phyloP scores from a whole-genome alignment of 73 alveolate species.

The Uronychia binucleata region DNA sequence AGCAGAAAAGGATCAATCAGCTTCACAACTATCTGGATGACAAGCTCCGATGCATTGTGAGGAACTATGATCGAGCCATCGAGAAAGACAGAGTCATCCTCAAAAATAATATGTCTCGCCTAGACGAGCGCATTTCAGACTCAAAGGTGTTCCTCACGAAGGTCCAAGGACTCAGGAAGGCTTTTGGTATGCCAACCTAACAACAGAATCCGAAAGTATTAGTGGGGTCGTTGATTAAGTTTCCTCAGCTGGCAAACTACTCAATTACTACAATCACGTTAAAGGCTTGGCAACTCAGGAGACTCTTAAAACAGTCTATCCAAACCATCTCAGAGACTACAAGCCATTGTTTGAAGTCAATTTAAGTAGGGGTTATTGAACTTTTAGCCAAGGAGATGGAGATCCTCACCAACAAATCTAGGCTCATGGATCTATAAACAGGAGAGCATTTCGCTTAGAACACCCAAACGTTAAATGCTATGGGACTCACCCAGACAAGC shows the following conservation, averaged over 20 bases:
- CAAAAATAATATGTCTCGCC: slow-evolving; percentile 29
- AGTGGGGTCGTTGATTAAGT: slow-evolving; percentile 47
- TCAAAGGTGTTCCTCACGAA: slow-evolving; percentile 49
- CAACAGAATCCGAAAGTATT: slow-evolving; percentile 2
- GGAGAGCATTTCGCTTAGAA: neutral
- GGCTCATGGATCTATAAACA: slow-evolving; percentile 22
- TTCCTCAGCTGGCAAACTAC: slow-evolving; percentile 39
- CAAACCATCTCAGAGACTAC: slow-evolving; percentile 63
- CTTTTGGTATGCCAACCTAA: slow-evolving; percentile 4
- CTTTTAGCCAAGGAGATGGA: slow-evolving; percentile 52
- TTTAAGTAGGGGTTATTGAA: neutral
- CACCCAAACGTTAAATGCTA: too few relatives aligned
- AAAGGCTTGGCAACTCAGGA: slow-evolving; percentile 38
- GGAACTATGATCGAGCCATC: slow-evolving; percentile 52
- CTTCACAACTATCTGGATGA: slow-evolving; percentile 66
- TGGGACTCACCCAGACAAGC: neutral
- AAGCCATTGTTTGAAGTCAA: slow-evolving; percentile 56
- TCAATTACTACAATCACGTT: slow-evolving; percentile 50
- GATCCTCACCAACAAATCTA: slow-evolving; percentile 57
- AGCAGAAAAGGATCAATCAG: slow-evolving; percentile 45
- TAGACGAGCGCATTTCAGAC: slow-evolving; percentile 46
- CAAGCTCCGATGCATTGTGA: slow-evolving; percentile 41
- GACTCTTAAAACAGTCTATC: slow-evolving; percentile 48
- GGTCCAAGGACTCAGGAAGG: slow-evolving; percentile 23
- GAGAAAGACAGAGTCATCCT: slow-evolving; percentile 52